phyloP scores from a whole-genome alignment of 148 eudicot genomes.

The Nepenthes gracilis region DNA sequence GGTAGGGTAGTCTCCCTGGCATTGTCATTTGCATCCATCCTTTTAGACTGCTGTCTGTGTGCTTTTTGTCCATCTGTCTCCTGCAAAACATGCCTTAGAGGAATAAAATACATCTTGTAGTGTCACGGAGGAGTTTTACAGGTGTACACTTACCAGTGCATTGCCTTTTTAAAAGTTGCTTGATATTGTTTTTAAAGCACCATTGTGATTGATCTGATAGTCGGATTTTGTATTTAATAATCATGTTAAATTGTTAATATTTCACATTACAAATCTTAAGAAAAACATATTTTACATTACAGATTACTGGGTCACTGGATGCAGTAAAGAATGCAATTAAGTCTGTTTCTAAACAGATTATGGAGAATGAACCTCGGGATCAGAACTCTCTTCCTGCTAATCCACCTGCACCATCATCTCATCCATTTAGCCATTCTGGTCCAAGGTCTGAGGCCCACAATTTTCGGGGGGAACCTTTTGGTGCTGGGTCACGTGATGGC shows the following conservation, averaged over 20 bases:
- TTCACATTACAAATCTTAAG: slow-evolving; percentile 37
- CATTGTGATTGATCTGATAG: too few species aligned
- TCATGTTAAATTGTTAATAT: neutral
- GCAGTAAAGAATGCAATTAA: slow-evolving; percentile 63
- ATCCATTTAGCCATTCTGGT: slow-evolving; percentile 23
- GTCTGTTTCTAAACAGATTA: slow-evolving; percentile 51
- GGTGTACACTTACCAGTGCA: too few species aligned
- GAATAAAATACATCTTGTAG: too few species aligned
- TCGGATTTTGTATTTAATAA: neutral
- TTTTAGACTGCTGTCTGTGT: too few species aligned
- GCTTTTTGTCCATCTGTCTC: too few species aligned
- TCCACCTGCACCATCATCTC: slow-evolving; percentile 26
- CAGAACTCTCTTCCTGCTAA: slow-evolving; percentile 17
- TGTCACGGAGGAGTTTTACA: too few species aligned
- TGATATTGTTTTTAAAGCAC: too few species aligned
- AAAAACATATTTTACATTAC: slow-evolving; percentile 15
- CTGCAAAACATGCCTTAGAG: too few species aligned
- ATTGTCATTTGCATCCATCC: too few species aligned
- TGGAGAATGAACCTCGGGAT: slow-evolving; percentile 38
- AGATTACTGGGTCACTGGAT: slow-evolving; percentile 62
- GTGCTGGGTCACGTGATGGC: slow-evolving; percentile 35
- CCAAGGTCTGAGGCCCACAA: slow-evolving; percentile 34
- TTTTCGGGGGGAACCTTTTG: slow-evolving; percentile 11
- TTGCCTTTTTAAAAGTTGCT: too few species aligned
- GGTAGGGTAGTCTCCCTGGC: too few species aligned